Base-by-base conservation (phyloP, 2,329 filamentous ascomycete species). In the Penicillium sp. region DNA sequence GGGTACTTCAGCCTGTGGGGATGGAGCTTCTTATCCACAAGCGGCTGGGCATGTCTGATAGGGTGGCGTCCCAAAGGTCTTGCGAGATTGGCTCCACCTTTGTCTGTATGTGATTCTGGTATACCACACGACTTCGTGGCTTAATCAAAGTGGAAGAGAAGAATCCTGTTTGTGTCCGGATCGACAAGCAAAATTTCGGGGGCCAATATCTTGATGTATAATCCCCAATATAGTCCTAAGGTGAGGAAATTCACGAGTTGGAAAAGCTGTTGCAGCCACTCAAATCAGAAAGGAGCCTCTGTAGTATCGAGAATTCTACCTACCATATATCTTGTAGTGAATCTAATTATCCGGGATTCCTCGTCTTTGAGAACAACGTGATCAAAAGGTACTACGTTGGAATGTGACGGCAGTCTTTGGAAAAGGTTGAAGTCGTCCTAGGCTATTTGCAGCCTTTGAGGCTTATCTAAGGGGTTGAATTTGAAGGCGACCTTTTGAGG, bases 151-250 rank as follows among this genome's bases (percentile, higher is more conserved):
- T 63, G 56, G 28, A 62, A 62, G 18, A 62, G 57, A 45, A 57
- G 38, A 6, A 64, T 55, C 12, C 53, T 54, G 2, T 55, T 3
- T 39, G 53, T 55, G 9, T 43, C 9, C 25, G 54, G 48, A 48
- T 65, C 59, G 46, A 66, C 48, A 29, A 66, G 51, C 2, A 66
- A 54, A 51, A 65, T 66, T 9, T 58, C 55, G 9, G 59, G 61
- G 41, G 60, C 18, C 58, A 47, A 66, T 60, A 40, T 66, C 60
- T 56, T 67, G 61, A 55, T 68, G 57, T 48, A 62, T 64, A 38
- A 67, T 60, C 4, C 63, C 62, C 7, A 63, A 37, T 18, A 18
- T 18, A 18, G 18, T 39, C 55, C 52, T 9, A 58, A 34, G 25
- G 57, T 58, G 0, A 58, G 45, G 9, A 58, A 62, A 51, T 63